Base-by-base conservation (phyloP, 352 stramenopile species). In the Phytophthora pluvialis region DNA sequence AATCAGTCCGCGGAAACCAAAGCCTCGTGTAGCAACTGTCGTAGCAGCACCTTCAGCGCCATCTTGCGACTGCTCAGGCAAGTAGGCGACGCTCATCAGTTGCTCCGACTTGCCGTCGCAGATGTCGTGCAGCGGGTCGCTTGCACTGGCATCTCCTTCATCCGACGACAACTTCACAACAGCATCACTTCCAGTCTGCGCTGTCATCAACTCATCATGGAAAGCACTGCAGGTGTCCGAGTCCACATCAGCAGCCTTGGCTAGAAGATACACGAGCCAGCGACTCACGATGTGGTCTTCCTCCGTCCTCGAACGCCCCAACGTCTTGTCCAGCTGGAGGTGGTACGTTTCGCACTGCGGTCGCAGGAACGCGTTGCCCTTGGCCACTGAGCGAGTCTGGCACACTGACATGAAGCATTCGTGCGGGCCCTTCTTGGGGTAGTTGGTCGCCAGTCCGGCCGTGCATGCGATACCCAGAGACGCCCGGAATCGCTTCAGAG, bases 371-470 rank as follows among this genome's bases (percentile, higher is more conserved):
- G 7, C 21, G 12, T 1, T 33, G 38, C 31, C 60, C 45, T 46
- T 54, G 43, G 50, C 29, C 9, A 43, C 16, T 3, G 53, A 44
- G 2, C 38, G 36, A 38, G 72, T 69, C 21, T 64, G 70, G 29
- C 81, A 91, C 5, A 92, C 62, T 12, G 82, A 90, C 48, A 92
- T 50, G 46, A 95, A 94, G 32, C 73, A 86, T 56, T 91, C 77
- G 47, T 94, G 81, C 12, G 73, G 64, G 0, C 86, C 86, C 28
- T 80, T 76, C 26, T 88, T 87, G 15, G 73, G 68, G 39, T 89
- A 84, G 29, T 76, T 87, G 2, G 81, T 90, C 42, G 80, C 79
- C 7, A 96, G 58, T 39, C 81, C 81, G 39, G 85, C 88, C 1
- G 86, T 90, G 62, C 86, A 95, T 3, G 74, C 86, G 28, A 96